These are phyloP conservation scores for Yamadazyma paraphyllophila DNA, from an alignment of 805 yeast genomes.

Conservation along the genomic window DNA sequence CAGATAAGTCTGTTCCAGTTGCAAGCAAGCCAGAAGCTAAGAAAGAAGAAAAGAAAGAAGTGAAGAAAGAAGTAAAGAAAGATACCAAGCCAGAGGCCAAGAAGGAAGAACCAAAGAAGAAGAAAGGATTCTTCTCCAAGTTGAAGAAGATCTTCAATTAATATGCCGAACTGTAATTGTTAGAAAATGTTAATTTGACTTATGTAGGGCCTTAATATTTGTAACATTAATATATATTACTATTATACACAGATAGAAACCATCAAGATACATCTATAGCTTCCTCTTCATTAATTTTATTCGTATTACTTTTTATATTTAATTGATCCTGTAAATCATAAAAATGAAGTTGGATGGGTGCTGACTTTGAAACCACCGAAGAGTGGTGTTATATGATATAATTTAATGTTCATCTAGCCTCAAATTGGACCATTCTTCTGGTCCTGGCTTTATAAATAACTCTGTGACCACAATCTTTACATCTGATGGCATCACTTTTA, in stretches of 20 bases:
- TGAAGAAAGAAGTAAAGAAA: constrained; percentile 15
- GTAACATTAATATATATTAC: constrained; percentile 16
- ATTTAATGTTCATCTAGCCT: constrained; percentile 30
- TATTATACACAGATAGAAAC: constrained; percentile 10
- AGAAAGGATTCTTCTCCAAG: constrained; percentile 35
- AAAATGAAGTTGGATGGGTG: too few relatives aligned
- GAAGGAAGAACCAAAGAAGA: constrained; percentile 34
- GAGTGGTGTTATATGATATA: not conserved
- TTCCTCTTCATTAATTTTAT: not conserved
- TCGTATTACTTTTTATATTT: not conserved
- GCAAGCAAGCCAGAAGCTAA: constrained; percentile 6
- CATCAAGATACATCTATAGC: not conserved
- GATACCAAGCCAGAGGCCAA: constrained; percentile 13
- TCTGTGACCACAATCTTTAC: constrained; percentile 98
- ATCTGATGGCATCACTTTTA: constrained; percentile 94
- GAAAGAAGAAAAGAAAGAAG: constrained; percentile 15
- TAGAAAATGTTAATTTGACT: constrained; percentile 5
- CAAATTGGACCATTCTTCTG: constrained; percentile 80
- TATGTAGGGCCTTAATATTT: constrained; percentile 7
- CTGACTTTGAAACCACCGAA: not conserved
- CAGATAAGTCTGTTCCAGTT: constrained; percentile 12
- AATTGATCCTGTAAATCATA: too few relatives aligned
- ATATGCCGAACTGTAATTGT: not conserved
- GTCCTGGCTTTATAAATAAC: constrained; percentile 96
- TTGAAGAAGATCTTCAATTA: constrained; percentile 36